Base-by-base conservation (phyloP, 805 yeast species). In the Wickerhamiella cacticola region DNA sequence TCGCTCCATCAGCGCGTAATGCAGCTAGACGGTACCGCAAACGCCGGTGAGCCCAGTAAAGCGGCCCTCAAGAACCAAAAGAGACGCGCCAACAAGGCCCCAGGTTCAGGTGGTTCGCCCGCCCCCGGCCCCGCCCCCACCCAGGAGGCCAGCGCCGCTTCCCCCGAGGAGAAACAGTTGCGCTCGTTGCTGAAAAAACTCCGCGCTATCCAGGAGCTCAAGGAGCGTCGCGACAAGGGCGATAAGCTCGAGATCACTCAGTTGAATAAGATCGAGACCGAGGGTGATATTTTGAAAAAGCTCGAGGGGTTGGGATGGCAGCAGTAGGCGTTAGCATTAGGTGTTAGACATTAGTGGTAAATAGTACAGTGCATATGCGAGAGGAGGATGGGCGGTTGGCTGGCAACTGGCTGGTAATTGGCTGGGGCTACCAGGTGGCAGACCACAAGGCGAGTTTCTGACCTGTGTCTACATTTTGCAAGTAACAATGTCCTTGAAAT, bases 161-260 rank as follows among this genome's bases (percentile, higher is more conserved):
- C 54, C 9, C 72, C 84, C 35, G 96, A 89, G 65, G 97, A 89
- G 58, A 92, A 88, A 73, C 87, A 88, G 67, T 80, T 86, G 54
- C 76, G 98, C 63, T 79, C 92, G 26, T 72, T 92, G 63, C 73
- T 88, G 65, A 92, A 92, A 70, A 92, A 92, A 67, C 74, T 89
- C 53, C 76, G 97, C 60, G 96, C 98, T n/a, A 92, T 92, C 57
- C 95, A 88, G 64, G 79, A 78, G 47, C 74, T 92, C 59, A 88
- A 88, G 66, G 75, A 76, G 71, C 84, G 89, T 63, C 87, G 84
- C 67, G 82, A 81, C 7, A 71, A 69, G 48, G 94, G 89, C 44
- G 96, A 87, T 53, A 72, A 78, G 52, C 74, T 92, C 56, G 98
- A 92, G 67, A 94, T 81, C 58, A 92, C 97, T 26, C 99, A 92